A percentile compares a stretch with the other conserved stretches of the same genome.
Conservation (phyloP, 139 green algal species). For the Chlorokybus atmophyticus region DNA sequence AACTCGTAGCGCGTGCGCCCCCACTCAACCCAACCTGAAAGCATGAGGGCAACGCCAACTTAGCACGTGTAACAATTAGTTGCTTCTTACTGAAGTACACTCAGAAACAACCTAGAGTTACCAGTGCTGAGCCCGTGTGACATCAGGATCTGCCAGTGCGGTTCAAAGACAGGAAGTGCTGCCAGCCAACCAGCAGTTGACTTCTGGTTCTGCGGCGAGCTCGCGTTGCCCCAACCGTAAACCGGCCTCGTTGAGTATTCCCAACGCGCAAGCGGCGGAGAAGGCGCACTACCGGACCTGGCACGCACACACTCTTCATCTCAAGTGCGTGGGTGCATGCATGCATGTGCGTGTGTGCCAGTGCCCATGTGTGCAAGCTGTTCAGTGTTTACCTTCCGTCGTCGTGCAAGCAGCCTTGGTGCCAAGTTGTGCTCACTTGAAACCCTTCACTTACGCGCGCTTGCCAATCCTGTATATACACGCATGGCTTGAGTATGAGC, state of each 20-base stretch:
- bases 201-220: constrained; percentile 31
- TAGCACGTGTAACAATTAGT: not conserved
- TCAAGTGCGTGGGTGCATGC: no score
- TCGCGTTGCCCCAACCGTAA: constrained; percentile 61
- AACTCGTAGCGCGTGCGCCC: constrained; percentile 51
- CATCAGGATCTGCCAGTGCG: constrained; percentile 94
- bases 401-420: constrained; percentile 14
- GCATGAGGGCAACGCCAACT: no score
- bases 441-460: constrained; percentile 9
- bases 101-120: not conserved
- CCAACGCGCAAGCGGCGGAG: no score
- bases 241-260: constrained; percentile 44
- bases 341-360: no score
- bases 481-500: no score
- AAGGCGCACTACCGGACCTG: no score
- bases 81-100: not conserved
- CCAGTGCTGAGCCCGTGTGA: constrained; percentile 47
- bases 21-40: constrained; percentile 86
- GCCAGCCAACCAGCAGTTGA: constrained; percentile 87
- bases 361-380: no score
- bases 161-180: constrained; percentile 84
- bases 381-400: constrained; percentile 8
- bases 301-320: no score
- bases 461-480: no score
- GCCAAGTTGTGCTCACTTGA: constrained; percentile 15